Base-by-base conservation (phyloP, 176 grass and related monocot species). In the Oryza nivara region DNA sequence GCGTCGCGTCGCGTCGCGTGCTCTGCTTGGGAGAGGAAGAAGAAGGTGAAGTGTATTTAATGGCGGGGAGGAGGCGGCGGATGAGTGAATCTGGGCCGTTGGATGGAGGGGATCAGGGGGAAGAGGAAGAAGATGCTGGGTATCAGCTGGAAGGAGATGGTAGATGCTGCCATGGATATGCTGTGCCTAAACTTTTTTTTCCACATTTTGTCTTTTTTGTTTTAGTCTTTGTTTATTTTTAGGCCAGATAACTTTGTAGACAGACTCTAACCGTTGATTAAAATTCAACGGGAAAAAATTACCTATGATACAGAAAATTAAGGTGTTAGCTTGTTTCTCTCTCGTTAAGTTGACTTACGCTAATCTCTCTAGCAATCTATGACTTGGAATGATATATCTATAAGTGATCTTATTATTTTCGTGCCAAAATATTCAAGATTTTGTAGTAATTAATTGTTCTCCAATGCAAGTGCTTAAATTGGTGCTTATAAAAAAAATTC, bases 61-160 rank as follows among this genome's bases (percentile, higher is more conserved):
- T 68, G 92, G 67, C 11, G 49, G 19, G 3, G 84, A 49, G 71
- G 30, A 28, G 61, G 45, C 61, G 74, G 77, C 1, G 11, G 80
- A 3, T 20, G 69, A 66, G 77, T 63, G 1, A 49, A 14, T 89
- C 15, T 60, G 23, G 22, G 12, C 76, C 89, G 80, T 91, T 76
- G 76, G 86, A 87, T 87, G 46, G 14, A 76, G 44, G 63, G 92
- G 38, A 70, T 88, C 86, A 6, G 17, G 6, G 28, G 28, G 28
- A 28, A 28, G 28, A 28, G 76, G 89, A 90, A 94, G 84, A 94
- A 94, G 84, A 92, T 94, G 86, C 92, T 84, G 7, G 83, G 86
- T 17, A 91, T 84, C 89, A 9, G 11, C n/a, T 61, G 56, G 56
- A 22, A 9, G 1, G 16, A 15, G 52, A 5, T 19, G 52, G 52